These are phyloP conservation scores for Cladosporium oxysporum DNA, from an alignment of 2,329 filamentous ascomycete genomes.

Conservation along the genomic window DNA sequence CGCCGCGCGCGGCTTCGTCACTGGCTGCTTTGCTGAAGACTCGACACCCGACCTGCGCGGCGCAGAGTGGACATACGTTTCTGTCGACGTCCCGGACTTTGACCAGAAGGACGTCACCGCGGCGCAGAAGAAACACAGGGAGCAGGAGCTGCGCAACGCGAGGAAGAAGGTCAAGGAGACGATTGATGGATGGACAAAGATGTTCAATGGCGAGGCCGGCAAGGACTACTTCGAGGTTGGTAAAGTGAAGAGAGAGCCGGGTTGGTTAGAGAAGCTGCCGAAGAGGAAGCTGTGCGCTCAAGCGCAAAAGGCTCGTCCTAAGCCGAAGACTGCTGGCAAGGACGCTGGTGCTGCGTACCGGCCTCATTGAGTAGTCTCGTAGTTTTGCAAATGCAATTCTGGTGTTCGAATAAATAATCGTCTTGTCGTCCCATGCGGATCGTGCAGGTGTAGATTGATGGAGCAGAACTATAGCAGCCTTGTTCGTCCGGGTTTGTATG, in stretches of 20 bases:
- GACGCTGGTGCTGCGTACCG: slow-evolving; percentile 26
- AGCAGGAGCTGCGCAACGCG: slow-evolving; percentile 66
- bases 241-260: slow-evolving; percentile 63
- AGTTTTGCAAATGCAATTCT: background rate
- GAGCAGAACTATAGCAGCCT: background rate
- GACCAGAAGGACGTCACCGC: slow-evolving; percentile 28
- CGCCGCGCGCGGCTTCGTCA: slow-evolving; percentile 85
- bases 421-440: background rate
- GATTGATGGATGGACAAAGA: slow-evolving; percentile 77
- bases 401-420: background rate
- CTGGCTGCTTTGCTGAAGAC: slow-evolving; percentile 88
- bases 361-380: background rate
- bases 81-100: slow-evolving; percentile 52
- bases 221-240: slow-evolving; percentile 83
- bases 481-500: background rate
- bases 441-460: background rate
- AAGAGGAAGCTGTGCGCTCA: slow-evolving; percentile 44
- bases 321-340: slow-evolving; percentile 25
- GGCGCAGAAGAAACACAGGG: slow-evolving; percentile 44
- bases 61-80: slow-evolving; percentile 79
- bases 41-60: slow-evolving; percentile 80
- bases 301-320: slow-evolving; percentile 67
- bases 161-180: slow-evolving; percentile 64
- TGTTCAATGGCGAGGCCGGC: slow-evolving; percentile 70
- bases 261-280: slow-evolving; percentile 61